These are phyloP conservation scores for Biscogniauxia mediterranea DNA, from an alignment of 2,329 filamentous ascomycete genomes.

Conservation along the genomic window DNA sequence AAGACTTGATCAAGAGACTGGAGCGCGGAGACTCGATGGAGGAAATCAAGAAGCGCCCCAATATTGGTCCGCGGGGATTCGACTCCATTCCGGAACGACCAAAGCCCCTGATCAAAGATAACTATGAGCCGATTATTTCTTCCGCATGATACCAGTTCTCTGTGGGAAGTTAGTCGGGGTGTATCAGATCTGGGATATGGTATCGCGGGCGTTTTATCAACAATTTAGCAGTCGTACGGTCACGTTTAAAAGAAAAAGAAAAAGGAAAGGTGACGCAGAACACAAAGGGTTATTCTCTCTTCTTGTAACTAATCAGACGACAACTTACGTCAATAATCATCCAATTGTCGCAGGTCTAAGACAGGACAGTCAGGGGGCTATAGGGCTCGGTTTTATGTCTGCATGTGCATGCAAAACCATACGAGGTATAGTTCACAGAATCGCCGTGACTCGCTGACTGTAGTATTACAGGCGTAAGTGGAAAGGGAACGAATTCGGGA, in stretches of 20 bases:
- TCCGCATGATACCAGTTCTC: conserved; percentile 3
- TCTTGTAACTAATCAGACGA: too few species aligned
- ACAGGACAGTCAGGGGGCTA: background rate
- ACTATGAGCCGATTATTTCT: conserved; percentile 12
- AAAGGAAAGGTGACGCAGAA: too few species aligned
- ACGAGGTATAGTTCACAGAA: too few species aligned
- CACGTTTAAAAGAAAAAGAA: too few species aligned
- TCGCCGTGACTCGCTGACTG: too few species aligned
- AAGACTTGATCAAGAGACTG: conserved; percentile 36
- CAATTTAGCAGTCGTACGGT: too few species aligned
- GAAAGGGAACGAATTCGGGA: background rate
- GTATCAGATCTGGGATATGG: background rate
- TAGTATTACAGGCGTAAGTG: too few species aligned
- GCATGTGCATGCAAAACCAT: too few species aligned
- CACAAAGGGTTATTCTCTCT: too few species aligned
- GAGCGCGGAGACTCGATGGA: conserved; percentile 24
- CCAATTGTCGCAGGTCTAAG: too few species aligned
- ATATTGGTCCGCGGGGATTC: conserved; percentile 24
- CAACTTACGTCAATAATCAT: too few species aligned
- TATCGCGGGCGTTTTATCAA: background rate
- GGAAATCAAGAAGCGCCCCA: conserved; percentile 25
- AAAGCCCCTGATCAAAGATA: conserved; percentile 13
- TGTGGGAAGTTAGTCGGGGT: background rate
- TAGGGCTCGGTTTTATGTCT: too few species aligned
- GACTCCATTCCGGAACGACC: conserved; percentile 8